Percentiles rank a stretch among this genome's conserved stretches.
These are phyloP conservation scores for Pseudonectria foliicola DNA, from an alignment of 2,329 filamentous ascomycete genomes.

Conservation along the genomic window DNA sequence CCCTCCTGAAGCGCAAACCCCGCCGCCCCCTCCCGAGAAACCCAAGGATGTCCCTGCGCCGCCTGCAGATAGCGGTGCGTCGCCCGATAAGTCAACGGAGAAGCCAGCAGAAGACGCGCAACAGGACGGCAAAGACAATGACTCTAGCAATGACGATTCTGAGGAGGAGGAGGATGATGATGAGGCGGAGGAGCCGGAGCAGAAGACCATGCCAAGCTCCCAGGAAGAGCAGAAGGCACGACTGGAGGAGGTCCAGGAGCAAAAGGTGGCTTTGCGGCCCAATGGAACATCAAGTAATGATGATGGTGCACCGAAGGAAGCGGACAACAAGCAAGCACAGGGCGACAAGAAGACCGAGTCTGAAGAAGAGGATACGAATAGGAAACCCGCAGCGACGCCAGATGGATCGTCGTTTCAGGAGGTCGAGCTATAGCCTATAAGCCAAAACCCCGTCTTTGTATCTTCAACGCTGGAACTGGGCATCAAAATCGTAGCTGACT, in stretches of 20 bases:
- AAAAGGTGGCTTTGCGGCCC: conserved; percentile 46
- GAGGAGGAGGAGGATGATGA: conserved; percentile 22
- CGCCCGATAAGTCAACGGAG: conserved; percentile 19
- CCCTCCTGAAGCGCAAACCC: conserved; percentile 30
- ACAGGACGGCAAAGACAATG: conserved; percentile 1
- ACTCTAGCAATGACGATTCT: too few relatives aligned
- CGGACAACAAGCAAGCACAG: conserved; percentile 1
- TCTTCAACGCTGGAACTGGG: too few relatives aligned
- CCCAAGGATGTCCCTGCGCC: conserved; percentile 24
- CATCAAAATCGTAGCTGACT: too few relatives aligned
- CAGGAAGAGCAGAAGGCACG: conserved; percentile 50
- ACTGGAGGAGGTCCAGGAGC: conserved; percentile 47
- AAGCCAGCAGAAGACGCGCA: conserved; percentile 24
- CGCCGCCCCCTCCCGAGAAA: conserved; percentile 28
- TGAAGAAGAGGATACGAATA: conserved; percentile 24
- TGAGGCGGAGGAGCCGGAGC: conserved; percentile 24
- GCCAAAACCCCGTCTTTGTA: neutral
- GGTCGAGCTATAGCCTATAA: conserved; percentile 50
- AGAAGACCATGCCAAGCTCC: conserved; percentile 27
- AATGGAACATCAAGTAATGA: conserved; percentile 9
- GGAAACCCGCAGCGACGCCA: conserved; percentile 40
- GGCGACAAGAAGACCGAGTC: conserved; percentile 25
- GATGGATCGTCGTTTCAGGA: conserved; percentile 58
- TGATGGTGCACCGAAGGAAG: too few relatives aligned
- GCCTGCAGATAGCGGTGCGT: conserved; percentile 14